A percentile compares a stretch with the other conserved stretches of the same genome.
Evolutionary conservation across 1,284 basidiomycete genomes (phyloP).

Genomic region (Earliella scabrosa): DNA sequence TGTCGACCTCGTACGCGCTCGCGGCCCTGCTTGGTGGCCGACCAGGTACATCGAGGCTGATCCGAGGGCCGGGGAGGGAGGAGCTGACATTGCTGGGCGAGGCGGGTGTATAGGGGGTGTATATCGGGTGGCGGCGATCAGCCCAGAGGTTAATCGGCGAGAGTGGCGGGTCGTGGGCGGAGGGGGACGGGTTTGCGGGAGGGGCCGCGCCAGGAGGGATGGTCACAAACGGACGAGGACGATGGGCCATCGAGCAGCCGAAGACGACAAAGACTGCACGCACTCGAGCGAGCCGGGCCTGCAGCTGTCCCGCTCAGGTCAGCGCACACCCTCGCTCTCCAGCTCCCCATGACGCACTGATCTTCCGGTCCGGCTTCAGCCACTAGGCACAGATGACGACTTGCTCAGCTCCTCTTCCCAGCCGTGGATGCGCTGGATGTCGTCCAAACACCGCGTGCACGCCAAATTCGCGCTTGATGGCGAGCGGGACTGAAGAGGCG

Average conservation of each 20-base stretch:
- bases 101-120: conserved; percentile 21
- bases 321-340: conserved; percentile 3
- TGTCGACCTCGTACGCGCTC: conserved; percentile 42
- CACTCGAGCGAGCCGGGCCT: neutral
- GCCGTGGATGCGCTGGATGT: too few relatives aligned
- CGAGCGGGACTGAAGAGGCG: neutral
- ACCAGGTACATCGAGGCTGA: conserved; percentile 36
- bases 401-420: too few relatives aligned
- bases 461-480: too few relatives aligned
- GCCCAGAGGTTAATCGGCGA: conserved; percentile 38
- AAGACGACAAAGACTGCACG: conserved; percentile 10
- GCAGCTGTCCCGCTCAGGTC: neutral
- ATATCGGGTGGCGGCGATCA: conserved; percentile 24
- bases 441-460: too few relatives aligned
- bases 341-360: neutral
- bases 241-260: conserved; percentile 23
- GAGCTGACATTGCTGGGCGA: conserved; percentile 19
- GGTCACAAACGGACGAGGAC: conserved; percentile 42
- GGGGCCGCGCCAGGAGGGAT: conserved; percentile 44
- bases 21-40: conserved; percentile 39
- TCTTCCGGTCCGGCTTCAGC: neutral
- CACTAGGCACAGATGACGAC: neutral
- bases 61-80: conserved; percentile 19
- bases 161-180: conserved; percentile 31
- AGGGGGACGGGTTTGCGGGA: conserved; percentile 35